Evolutionary conservation across 2,329 filamentous ascomycete species (phyloP).

Genomic region (Cytospora leucostoma): DNA sequence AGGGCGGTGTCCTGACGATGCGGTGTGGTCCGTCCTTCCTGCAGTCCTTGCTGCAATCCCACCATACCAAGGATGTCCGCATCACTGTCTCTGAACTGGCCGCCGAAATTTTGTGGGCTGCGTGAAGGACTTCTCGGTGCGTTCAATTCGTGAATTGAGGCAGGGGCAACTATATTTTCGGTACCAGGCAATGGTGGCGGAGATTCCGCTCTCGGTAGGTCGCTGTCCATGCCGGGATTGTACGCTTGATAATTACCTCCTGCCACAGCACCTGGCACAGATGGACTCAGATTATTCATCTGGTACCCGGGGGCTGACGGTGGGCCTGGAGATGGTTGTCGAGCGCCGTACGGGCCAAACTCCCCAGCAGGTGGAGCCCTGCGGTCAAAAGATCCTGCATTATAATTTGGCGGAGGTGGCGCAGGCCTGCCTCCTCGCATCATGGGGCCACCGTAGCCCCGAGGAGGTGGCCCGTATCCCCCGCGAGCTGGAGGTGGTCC

Average conservation of each 20-base stretch:
- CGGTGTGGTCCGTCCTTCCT: conserved; percentile 52
- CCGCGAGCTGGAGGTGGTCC: conserved; percentile 45
- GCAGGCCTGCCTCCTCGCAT: conserved; percentile 44
- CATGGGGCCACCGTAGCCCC: conserved; percentile 38
- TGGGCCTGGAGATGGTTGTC: conserved; percentile 42
- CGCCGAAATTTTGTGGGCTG: conserved; percentile 44
- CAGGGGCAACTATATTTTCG: conserved; percentile 38
- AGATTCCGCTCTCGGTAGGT: conserved; percentile 62
- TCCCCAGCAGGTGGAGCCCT: conserved; percentile 41
- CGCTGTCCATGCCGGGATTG: conserved; percentile 43
- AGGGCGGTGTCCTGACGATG: conserved; percentile 52
- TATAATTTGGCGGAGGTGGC: conserved; percentile 49
- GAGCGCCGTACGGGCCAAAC: conserved; percentile 41
- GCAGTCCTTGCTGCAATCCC: conserved; percentile 49
- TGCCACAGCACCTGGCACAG: conserved; percentile 41
- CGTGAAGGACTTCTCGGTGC: conserved; percentile 57
- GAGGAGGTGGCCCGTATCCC: conserved; percentile 45
- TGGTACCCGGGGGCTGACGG: conserved; percentile 41
- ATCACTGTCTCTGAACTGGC: conserved; percentile 62
- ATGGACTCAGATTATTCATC: conserved; percentile 41
- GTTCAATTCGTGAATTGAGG: conserved; percentile 75
- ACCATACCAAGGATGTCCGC: conserved; percentile 74
- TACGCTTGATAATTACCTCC: conserved; percentile 46
- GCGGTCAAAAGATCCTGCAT: conserved; percentile 41
- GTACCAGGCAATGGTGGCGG: conserved; percentile 60